Base-by-base conservation (phyloP, 768 basidiomycete species). In the Amanita exitialis region DNA sequence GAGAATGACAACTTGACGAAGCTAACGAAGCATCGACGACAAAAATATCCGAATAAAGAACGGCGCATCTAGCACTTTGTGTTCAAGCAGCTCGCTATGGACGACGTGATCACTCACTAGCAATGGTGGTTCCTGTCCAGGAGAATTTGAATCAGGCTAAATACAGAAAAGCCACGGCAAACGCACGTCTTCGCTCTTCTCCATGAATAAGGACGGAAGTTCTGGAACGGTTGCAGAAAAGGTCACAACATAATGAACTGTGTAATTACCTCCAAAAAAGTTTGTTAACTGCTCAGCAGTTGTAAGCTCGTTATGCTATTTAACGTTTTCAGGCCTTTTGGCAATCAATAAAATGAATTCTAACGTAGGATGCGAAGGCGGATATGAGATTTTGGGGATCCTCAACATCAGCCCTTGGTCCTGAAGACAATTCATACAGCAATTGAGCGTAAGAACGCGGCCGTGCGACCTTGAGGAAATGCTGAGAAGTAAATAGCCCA, bases 21-120 rank as follows among this genome's bases (percentile, higher is more conserved):
- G 57, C 76, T 82, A 44, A 88, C 73, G 54, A 76, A 82, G 60
- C 85, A 89, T 36, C 90, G 75, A 43, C 89, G 83, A 57, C 78
- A 81, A 60, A 90, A 91, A 58, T 80, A 87, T 2, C 88, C 90
- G 62, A 90, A 86, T 18, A 87, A 66, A 2, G 90, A 91, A 16
- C 86, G 80, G 23, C 85, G 80, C 47, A 71, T 72, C 89, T 90
- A 36, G 27, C 15, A 37, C 15, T 10, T 23, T 15, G 41, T 21
- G 15, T 51, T 5, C 21, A 20, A 6, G 4, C 2, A 13, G 12
- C 23, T 41, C 2, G 13, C n/a, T 8, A n/a, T n/a, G n/a, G 7
- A 38, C 13, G 15, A 44, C 6, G 34, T 38, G 15, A 15, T 18
- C 27, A 32, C 49, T 54, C 60, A 71, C 69, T 55, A 71, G 57